Base-by-base conservation (phyloP, 2,329 filamentous ascomycete species). In the Sphaerulina musiva region DNA sequence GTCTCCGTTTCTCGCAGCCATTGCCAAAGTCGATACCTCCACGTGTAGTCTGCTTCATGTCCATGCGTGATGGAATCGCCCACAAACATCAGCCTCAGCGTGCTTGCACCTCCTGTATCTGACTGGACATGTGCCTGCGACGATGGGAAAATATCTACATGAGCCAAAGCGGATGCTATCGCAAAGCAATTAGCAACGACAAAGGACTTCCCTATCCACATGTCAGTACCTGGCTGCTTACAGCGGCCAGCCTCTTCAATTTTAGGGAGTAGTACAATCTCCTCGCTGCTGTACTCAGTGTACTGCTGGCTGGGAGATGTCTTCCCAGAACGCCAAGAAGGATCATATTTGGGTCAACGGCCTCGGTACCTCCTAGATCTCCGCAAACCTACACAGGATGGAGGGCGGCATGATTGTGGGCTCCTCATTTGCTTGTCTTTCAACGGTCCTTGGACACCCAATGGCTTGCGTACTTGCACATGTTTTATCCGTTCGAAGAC, bases 11-110 rank as follows among this genome's bases (percentile, higher is more conserved):
- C 39, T 2, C 56, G 56, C 48, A 74, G 65, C 72, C 73, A 76
- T 46, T 74, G 52, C 66, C 68, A 73, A 10, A 76, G 58, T 4
- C 72, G 66, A 48, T 70, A 76, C 7, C 73, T 66, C 73, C 73
- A 75, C 8, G 73, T 75, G 48, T 64, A 72, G 56, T 75, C 73
- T 31, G 69, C 72, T 53, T 74, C 70, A 23, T 56, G 43, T 32
- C 61, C 62, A 20, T 63, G 61, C 23, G 61, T 63, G 31, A 64
- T 64, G 29, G 56, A 59, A 46, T 64, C 61, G 40, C 62, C 62
- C 14, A 59, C 55, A 20, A 63, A 55, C 55, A 64, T 62, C 12
- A 62, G 42, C 46, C 51, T 59, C 20, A 51, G 43, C 6, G 53
- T 48, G n/a, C 11, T 29, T 3, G 31, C 38, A 20, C 45, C 41